phyloP scores from a whole-genome alignment of 129 eudicot genomes.

The Daucus carota region DH1_v3.0 NC_030385.2:38339001-38339500 shows the following conservation, averaged over 20 bases:
- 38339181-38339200: slow-evolving; percentile 83
- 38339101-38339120: slow-evolving; percentile 11
- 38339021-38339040: slow-evolving; percentile 81
- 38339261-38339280: not conserved
- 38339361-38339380: not conserved
- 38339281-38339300: not conserved
- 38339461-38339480: not conserved
- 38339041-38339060: slow-evolving; percentile 95
- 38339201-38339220: slow-evolving; percentile 51
- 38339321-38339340: not conserved
- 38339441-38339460: not conserved
- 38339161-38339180: slow-evolving; percentile 85
- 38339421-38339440: not conserved
- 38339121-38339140: slow-evolving; percentile 30
- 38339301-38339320: not conserved
- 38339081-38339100: not conserved
- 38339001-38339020: slow-evolving; percentile 85
- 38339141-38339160: slow-evolving; percentile 78
- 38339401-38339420: not conserved
- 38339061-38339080: not conserved
- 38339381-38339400: not conserved
- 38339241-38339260: slow-evolving; percentile 75
- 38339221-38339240: slow-evolving; percentile 31
- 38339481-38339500: not conserved
- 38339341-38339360: not conserved